A percentile compares a stretch with the other conserved stretches of the same genome.
Evolutionary conservation across 768 basidiomycete genomes (phyloP).

Genomic region (Podaxis rugospora): DNA sequence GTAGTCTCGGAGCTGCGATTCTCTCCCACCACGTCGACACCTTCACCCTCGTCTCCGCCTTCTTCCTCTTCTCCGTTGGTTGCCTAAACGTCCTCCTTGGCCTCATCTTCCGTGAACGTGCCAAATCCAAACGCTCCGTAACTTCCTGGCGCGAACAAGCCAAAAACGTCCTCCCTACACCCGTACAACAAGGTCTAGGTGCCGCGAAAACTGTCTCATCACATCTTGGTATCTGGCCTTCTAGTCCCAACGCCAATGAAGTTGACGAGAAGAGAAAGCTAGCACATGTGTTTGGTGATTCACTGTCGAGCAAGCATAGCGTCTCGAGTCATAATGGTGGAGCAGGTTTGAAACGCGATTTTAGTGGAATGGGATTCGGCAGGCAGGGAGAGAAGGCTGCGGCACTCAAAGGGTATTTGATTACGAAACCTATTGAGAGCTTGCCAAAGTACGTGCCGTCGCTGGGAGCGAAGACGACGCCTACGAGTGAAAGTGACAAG

Average conservation of each 20-base stretch:
- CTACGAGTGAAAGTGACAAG: neutral
- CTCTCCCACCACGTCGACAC: conserved; percentile 76
- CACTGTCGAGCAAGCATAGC: conserved; percentile 10
- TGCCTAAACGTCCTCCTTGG: conserved; percentile 81
- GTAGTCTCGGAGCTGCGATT: conserved; percentile 61
- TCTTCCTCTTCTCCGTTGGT: conserved; percentile 80
- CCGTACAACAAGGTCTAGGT: conserved; percentile 15
- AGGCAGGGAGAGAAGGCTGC: conserved; percentile 78
- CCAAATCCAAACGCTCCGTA: conserved; percentile 63
- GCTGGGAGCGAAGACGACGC: neutral
- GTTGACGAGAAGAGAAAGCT: conserved; percentile 12
- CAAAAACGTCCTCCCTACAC: conserved; percentile 52
- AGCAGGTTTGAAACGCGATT: conserved; percentile 32
- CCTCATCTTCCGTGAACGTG: conserved; percentile 69
- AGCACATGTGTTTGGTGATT: conserved; percentile 1
- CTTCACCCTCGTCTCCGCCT: conserved; percentile 84
- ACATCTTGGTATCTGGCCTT: neutral
- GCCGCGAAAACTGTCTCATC: conserved; percentile 15
- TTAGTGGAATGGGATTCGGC: conserved; percentile 55
- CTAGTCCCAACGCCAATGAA: neutral
- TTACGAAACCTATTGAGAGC: conserved; percentile 26
- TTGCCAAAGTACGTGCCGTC: conserved; percentile 19
- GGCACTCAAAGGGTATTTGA: conserved; percentile 50
- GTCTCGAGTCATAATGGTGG: conserved; percentile 16
- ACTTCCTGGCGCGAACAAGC: conserved; percentile 59